Percentiles rank a stretch among this genome's conserved stretches.
phyloP scores from a whole-genome alignment of 2,329 filamentous ascomycete species.

The Calycina marina region DNA sequence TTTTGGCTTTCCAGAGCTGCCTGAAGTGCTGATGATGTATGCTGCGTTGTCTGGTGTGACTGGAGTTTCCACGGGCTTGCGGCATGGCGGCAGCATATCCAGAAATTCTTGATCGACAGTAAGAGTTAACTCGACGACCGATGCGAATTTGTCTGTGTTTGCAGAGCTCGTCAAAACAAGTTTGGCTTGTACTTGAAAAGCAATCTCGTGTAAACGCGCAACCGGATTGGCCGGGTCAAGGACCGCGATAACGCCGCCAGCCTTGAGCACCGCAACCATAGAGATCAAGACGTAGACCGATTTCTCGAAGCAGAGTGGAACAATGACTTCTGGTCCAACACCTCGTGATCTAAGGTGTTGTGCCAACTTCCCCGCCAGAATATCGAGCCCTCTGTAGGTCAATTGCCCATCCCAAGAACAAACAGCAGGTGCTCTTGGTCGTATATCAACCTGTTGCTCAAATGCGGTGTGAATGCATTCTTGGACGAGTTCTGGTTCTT shows the following conservation, averaged over 20 bases:
- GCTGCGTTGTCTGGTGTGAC: background rate
- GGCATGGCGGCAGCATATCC: background rate
- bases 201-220: background rate
- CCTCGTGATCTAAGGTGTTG: background rate
- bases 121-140: background rate
- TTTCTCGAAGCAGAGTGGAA: background rate
- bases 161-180: background rate
- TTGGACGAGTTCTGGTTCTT: background rate
- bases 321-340: background rate
- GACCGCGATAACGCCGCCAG: background rate
- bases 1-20: constrained; percentile 9
- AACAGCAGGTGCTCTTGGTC: background rate
- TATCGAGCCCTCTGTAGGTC: background rate
- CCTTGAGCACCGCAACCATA: background rate
- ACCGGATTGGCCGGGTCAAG: background rate
- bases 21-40: constrained; percentile 8
- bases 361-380: background rate
- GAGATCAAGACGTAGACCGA: background rate
- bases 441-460: background rate
- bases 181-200: background rate
- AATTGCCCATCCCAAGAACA: background rate
- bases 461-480: background rate
- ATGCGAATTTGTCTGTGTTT: background rate
- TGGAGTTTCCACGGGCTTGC: background rate
- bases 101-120: background rate